Evolutionary conservation across 225 moss, liverwort and hornwort species (phyloP).

Genomic region (Climacium dendroides): DNA sequence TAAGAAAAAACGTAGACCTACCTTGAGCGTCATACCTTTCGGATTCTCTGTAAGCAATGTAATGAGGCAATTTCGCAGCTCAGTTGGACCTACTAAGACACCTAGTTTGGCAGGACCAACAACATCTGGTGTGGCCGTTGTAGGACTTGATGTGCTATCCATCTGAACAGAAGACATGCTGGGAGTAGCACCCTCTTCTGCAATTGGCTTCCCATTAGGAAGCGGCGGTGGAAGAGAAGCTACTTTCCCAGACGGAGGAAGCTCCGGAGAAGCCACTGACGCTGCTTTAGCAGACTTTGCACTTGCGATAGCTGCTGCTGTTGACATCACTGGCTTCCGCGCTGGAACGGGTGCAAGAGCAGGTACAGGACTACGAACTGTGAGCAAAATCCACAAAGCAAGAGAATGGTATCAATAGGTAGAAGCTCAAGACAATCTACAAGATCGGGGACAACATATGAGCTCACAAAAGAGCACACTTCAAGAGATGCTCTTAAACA

Average conservation of each 20-base stretch:
- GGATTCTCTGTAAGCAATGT: constrained; percentile 78
- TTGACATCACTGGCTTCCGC: constrained; percentile 33
- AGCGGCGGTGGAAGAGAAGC: constrained; percentile 7
- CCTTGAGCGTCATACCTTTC: constrained; percentile 93
- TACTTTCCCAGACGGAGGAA: constrained; percentile 17
- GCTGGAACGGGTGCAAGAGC: constrained; percentile 12
- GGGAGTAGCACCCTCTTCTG: constrained; percentile 40
- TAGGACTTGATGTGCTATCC: constrained; percentile 70
- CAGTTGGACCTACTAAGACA: constrained; percentile 47
- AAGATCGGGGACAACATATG: not conserved
- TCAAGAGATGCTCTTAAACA: not conserved
- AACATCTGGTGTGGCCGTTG: constrained; percentile 37
- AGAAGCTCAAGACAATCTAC: not conserved
- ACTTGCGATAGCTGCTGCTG: constrained; percentile 43
- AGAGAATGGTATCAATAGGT: not conserved
- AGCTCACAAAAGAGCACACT: not conserved
- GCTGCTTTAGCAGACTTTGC: constrained; percentile 48
- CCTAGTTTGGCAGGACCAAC: constrained; percentile 32
- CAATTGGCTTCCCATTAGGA: constrained; percentile 22
- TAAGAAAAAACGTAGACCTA: not conserved
- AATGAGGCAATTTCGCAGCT: constrained; percentile 80
- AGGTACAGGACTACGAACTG: constrained; percentile 20
- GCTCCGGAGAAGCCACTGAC: constrained; percentile 55
- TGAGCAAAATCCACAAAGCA: not conserved
- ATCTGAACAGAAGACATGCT: constrained; percentile 31